phyloP scores from a whole-genome alignment of 768 basidiomycete genomes.

The Leccinum truebloodii region DNA sequence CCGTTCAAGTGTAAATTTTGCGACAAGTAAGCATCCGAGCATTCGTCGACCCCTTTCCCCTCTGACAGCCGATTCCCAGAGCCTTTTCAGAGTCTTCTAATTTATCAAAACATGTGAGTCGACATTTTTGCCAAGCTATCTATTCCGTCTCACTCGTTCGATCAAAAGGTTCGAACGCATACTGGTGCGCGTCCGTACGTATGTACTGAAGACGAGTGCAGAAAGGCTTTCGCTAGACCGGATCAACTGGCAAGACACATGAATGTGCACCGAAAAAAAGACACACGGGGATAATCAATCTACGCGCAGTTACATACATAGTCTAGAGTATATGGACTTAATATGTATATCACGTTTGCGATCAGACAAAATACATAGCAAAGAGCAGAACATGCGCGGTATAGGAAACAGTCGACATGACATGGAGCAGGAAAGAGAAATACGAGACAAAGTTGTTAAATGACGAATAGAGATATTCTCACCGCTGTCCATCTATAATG shows the following conservation, averaged over 20 bases:
- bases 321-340: neutral
- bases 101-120: constrained; percentile 84
- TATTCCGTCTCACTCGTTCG: neutral
- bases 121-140: neutral
- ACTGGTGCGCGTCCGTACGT: constrained; percentile 86
- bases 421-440: neutral
- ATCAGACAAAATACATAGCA: constrained; percentile 2
- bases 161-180: constrained; percentile 72
- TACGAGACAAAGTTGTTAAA: constrained; percentile 11
- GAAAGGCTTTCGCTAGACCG: constrained; percentile 81
- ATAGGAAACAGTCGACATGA: neutral
- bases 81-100: constrained; percentile 94
- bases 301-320: neutral
- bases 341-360: neutral
- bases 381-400: neutral
- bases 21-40: constrained; percentile 52
- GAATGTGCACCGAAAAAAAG: constrained; percentile 56
- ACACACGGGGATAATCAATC: constrained; percentile 4
- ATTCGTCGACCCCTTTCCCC: neutral
- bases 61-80: constrained; percentile 37
- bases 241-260: constrained; percentile 76
- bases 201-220: constrained; percentile 74
- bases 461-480: constrained; percentile 26
- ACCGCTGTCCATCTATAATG: constrained; percentile 18
- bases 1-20: constrained; percentile 92